Evolutionary conservation across 768 basidiomycete genomes (phyloP), one percentile per base, ranked within the genome.

Genomic region (Rhizopogon rudus): DNA sequence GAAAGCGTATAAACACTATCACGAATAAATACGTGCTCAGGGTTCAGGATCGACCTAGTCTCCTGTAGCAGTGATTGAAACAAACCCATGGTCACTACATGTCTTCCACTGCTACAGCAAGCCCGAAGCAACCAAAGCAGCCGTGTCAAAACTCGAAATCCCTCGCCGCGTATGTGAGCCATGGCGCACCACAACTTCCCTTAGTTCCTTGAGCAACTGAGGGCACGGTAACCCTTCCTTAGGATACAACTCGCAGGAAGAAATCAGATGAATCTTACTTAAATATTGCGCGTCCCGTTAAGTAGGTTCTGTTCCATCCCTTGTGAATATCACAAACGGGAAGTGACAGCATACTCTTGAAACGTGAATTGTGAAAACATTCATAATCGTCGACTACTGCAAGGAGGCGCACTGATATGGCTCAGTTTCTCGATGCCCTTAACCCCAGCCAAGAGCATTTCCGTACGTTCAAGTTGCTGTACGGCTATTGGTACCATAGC

Each of bases 381-480:
- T 37, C 51, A 43, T 33, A 9, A 52, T 31, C 31, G 14, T 29
- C 6, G n/a, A 40, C 42, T 2, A 29, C 40, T 29, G 39, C 31
- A 10, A 8, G 31, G 5, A 17, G 29, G 44, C 74, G 46, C 51
- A 81, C 81, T 68, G 13, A 79, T 62, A 60, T 78, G 77, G 4
- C 69, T 65, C 20, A 68, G 59, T 2, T 68, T 65, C 8, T 67
- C 69, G 1, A 74, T 70, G 3, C 78, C 80, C 39, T 68, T 65
- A 73, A 65, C 35, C 75, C 69, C 25, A 43, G 7, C 66, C 63
- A 73, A 55, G 35, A 79, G 61, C 29, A 65, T 41, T 0, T 48
- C 53, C 5, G 75, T 67, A 2, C 71, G 56, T n/a, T n/a, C n/a
- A n/a, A n/a, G n/a, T 33, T 71, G 74, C 0, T 20, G 20, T 20